These are phyloP conservation scores for Aspergillus conjunctus DNA, from an alignment of 495 filamentous ascomycete species.

Conservation along the genomic window DNA sequence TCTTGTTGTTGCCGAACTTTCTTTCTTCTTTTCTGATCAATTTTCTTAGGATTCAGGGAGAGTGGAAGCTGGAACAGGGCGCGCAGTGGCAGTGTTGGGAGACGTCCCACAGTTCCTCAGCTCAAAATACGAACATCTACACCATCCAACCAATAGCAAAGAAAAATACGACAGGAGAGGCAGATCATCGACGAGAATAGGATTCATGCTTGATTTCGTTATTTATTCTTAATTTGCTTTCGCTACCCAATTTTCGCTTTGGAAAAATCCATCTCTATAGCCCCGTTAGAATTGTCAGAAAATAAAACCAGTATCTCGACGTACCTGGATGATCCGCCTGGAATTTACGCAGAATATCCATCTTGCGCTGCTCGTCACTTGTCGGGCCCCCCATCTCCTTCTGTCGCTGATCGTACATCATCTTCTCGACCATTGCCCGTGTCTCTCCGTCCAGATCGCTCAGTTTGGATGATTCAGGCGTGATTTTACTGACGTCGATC, in stretches of 20 bases:
- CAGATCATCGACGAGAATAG: not conserved
- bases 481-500: slow-evolving; percentile 94
- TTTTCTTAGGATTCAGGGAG: not conserved
- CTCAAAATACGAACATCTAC: not conserved
- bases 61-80: not conserved
- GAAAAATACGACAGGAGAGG: not conserved
- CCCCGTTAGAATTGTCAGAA: slow-evolving; percentile 13
- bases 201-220: slow-evolving; percentile 14
- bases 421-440: slow-evolving; percentile 98
- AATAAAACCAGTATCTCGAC: slow-evolving; percentile 34
- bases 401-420: slow-evolving; percentile 99
- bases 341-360: slow-evolving; percentile 90
- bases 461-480: slow-evolving; percentile 86
- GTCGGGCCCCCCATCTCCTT: slow-evolving; percentile 89
- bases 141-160: not conserved
- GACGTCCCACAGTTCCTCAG: too few relatives aligned
- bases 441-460: slow-evolving; percentile 95
- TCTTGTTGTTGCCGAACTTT: not conserved
- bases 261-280: slow-evolving; percentile 53
- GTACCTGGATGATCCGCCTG: slow-evolving; percentile 84
- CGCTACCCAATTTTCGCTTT: slow-evolving; percentile 47
- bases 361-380: slow-evolving; percentile 91
- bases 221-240: slow-evolving; percentile 31
- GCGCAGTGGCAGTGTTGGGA: slow-evolving; percentile 3
- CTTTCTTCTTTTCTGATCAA: not conserved